These are phyloP conservation scores for Podila verticillata DNA, from an alignment of 192 early-diverging fungal species.

Conservation along the genomic window DNA sequence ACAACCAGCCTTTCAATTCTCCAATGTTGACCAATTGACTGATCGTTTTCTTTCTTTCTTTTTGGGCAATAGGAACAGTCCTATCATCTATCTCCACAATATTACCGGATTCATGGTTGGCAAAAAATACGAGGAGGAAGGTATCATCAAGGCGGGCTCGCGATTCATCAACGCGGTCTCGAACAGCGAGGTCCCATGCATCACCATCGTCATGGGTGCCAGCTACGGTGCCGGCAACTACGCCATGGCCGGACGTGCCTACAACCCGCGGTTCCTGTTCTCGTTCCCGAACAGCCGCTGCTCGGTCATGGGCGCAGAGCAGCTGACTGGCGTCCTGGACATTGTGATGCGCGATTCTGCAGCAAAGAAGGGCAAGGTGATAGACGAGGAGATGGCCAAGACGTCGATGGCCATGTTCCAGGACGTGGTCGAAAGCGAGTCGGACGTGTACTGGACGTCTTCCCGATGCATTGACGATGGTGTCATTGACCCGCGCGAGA, in stretches of 20 bases:
- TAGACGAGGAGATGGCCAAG: constrained; percentile 63
- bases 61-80: constrained; percentile 54
- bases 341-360: constrained; percentile 70
- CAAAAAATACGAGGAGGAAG: constrained; percentile 70
- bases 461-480: constrained; percentile 69
- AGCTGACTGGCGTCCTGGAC: constrained; percentile 72
- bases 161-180: constrained; percentile 75
- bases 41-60: too few relatives aligned
- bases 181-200: constrained; percentile 66
- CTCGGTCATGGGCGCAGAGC: constrained; percentile 76
- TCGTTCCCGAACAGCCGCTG: constrained; percentile 74
- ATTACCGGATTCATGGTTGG: constrained; percentile 81
- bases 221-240: constrained; percentile 77
- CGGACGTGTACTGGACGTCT: constrained; percentile 69
- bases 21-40: too few relatives aligned
- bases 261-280: constrained; percentile 71
- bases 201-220: constrained; percentile 72
- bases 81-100: constrained; percentile 69
- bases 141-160: constrained; percentile 74
- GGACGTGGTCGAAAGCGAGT: constrained; percentile 64
- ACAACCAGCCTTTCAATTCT: too few relatives aligned
- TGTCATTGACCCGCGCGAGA: constrained; percentile 70
- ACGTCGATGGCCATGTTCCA: constrained; percentile 58
- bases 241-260: constrained; percentile 74
- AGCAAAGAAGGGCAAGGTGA: constrained; percentile 50